A percentile compares a stretch with the other conserved stretches of the same genome.
phyloP scores from a whole-genome alignment of 2,329 filamentous ascomycete species.

The Thelonectria rubi region DNA sequence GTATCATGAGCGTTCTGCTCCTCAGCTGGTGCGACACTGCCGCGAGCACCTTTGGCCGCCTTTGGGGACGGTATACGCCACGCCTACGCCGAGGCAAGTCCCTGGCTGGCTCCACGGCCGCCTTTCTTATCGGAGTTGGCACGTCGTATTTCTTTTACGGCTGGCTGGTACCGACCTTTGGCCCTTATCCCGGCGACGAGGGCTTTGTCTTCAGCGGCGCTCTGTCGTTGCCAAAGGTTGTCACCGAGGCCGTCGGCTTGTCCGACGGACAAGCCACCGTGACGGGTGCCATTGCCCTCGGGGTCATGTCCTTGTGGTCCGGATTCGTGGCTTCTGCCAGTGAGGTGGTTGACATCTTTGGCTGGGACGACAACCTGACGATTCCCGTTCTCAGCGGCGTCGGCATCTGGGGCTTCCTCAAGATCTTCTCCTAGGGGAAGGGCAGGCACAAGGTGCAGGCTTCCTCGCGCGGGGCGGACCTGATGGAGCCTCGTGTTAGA shows the following conservation, averaged over 20 bases:
- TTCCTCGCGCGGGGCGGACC: conserved; percentile 1
- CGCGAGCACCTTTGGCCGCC: conserved; percentile 89
- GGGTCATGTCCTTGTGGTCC: conserved; percentile 83
- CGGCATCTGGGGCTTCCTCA: conserved; percentile 91
- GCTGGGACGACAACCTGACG: conserved; percentile 97
- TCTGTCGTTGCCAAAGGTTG: conserved; percentile 72
- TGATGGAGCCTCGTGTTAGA: not conserved
- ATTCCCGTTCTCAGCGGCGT: conserved; percentile 91
- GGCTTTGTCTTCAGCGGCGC: conserved; percentile 80
- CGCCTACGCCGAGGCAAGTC: conserved; percentile 89
- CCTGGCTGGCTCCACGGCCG: conserved; percentile 86
- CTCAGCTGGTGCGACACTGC: conserved; percentile 99
- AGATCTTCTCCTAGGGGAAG: conserved; percentile 74
- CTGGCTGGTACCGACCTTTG: conserved; percentile 75
- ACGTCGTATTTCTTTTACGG: conserved; percentile 92
- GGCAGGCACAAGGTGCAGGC: not conserved
- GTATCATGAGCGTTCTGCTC: conserved; percentile 86
- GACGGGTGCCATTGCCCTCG: conserved; percentile 76
- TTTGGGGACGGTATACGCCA: conserved; percentile 90
- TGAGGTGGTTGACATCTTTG: conserved; percentile 90
- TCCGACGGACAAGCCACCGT: conserved; percentile 67
- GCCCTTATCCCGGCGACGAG: conserved; percentile 74
- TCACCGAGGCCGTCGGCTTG: conserved; percentile 70
- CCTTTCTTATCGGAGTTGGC: conserved; percentile 81
- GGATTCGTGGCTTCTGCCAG: conserved; percentile 90